These are phyloP conservation scores for Tillandsia fasciculata DNA, from an alignment of 176 grass and related monocot species.

Conservation along the genomic window DNA sequence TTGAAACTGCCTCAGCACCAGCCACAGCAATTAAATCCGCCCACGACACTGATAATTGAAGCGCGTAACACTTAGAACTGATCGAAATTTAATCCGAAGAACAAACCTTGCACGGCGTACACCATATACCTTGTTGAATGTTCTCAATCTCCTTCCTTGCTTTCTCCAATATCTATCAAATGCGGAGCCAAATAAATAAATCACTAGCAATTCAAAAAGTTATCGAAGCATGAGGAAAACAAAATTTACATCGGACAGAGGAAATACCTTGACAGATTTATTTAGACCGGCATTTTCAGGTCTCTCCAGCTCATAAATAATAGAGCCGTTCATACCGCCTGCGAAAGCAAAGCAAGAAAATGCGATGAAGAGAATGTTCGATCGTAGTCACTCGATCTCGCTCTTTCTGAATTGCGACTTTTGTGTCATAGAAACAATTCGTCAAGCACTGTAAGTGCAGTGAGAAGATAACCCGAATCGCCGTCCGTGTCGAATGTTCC, in stretches of 20 bases:
- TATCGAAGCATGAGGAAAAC: background rate
- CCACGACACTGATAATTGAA: slow-evolving; percentile 63
- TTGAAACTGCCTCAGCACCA: slow-evolving; percentile 72
- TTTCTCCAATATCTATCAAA: slow-evolving; percentile 67
- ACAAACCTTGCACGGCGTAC: slow-evolving; percentile 2
- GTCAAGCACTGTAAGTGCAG: background rate
- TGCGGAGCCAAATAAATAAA: slow-evolving; percentile 18
- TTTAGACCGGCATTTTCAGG: slow-evolving; percentile 74
- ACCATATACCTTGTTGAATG: slow-evolving; percentile 52
- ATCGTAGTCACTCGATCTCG: background rate
- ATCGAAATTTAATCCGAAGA: slow-evolving; percentile 14
- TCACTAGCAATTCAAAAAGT: slow-evolving; percentile 8
- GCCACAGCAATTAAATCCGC: slow-evolving; percentile 92
- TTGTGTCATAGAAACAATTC: slow-evolving; percentile 1
- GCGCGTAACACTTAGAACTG: slow-evolving; percentile 1
- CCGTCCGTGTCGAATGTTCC: slow-evolving; percentile 62
- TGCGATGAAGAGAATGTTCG: background rate
- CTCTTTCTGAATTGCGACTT: background rate
- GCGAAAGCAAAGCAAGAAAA: slow-evolving; percentile 28
- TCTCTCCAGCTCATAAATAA: slow-evolving; percentile 89
- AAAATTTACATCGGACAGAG: background rate
- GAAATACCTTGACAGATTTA: slow-evolving; percentile 69
- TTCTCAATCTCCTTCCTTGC: slow-evolving; percentile 56
- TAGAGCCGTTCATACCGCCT: slow-evolving; percentile 97
- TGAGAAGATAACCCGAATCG: slow-evolving; percentile 56